Evolutionary conservation across 768 basidiomycete species (phyloP).

Genomic region (Leccinum barrowsii): DNA sequence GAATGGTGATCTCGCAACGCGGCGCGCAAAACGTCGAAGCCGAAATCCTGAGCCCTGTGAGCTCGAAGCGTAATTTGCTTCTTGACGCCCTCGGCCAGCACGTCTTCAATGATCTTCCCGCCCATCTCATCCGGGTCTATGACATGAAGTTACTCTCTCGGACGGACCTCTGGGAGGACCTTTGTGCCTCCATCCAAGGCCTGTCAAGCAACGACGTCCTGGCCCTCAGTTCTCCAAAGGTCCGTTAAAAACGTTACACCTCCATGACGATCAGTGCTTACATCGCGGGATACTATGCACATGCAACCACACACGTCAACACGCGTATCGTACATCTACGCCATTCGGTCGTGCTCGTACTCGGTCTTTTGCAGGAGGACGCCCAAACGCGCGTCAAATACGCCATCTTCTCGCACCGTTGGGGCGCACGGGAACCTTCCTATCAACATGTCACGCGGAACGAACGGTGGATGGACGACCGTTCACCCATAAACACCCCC

Average conservation of each 20-base stretch:
- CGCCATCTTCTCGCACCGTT: slow-evolving; percentile 15
- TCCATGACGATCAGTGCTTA: background rate
- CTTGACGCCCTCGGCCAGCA: slow-evolving; percentile 9
- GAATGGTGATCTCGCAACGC: background rate
- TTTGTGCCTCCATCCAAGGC: background rate
- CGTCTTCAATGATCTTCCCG: slow-evolving; percentile 14
- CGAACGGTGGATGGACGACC: background rate
- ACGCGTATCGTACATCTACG: background rate
- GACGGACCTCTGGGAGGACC: slow-evolving; percentile 11
- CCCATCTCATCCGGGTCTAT: slow-evolving; percentile 8
- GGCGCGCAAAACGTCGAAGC: background rate
- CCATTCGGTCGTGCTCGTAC: background rate
- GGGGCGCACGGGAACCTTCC: slow-evolving; percentile 8
- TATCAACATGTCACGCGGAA: slow-evolving; percentile 2
- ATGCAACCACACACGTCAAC: background rate
- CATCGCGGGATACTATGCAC: background rate
- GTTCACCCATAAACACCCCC: background rate
- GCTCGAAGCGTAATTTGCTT: slow-evolving; percentile 6
- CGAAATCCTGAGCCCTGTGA: background rate
- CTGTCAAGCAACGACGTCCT: slow-evolving; percentile 1
- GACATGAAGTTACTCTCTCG: slow-evolving; percentile 13
- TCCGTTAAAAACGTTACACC: background rate
- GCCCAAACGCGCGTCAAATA: slow-evolving; percentile 5
- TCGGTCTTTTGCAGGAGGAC: slow-evolving; percentile 2
- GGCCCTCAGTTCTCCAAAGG: slow-evolving; percentile 6